These are phyloP conservation scores for Ophiostoma sp. DNA, from an alignment of 2,329 filamentous ascomycete species.

Conservation along the genomic window DNA sequence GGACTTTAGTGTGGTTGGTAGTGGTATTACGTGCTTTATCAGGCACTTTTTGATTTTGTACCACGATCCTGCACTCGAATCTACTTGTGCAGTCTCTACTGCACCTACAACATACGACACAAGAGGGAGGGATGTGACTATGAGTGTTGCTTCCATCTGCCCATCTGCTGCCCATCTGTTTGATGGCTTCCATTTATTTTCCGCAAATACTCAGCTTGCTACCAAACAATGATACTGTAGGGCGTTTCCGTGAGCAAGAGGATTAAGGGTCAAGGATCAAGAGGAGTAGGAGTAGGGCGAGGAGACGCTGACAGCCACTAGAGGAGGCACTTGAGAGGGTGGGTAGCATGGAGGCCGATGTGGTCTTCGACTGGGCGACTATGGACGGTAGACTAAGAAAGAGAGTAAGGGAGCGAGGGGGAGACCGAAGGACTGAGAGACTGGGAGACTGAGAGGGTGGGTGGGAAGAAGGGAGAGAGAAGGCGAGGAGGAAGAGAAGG, in stretches of 20 bases:
- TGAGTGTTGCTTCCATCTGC: background rate
- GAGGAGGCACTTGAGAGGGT: background rate
- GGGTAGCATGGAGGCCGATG: background rate
- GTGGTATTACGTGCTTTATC: background rate
- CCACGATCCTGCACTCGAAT: background rate
- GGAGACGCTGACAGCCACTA: background rate
- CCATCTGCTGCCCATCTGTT: background rate
- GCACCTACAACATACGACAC: slow-evolving; percentile 5
- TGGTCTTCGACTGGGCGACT: background rate
- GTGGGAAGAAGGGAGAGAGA: background rate
- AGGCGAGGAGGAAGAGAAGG: background rate
- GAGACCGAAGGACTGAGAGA: too few species aligned
- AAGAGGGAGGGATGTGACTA: slow-evolving; percentile 3
- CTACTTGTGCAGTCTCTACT: background rate
- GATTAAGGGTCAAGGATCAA: background rate
- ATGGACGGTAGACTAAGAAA: background rate
- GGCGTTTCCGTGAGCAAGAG: background rate
- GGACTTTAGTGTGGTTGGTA: background rate
- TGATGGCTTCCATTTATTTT: background rate
- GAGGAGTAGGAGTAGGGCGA: background rate
- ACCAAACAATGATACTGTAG: background rate
- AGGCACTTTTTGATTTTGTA: background rate
- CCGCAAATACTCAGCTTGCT: background rate
- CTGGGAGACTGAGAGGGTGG: background rate
- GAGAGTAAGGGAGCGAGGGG: background rate